Evolutionary conservation across 345 rosid species (phyloP).

Genomic region (Mangifera indica): DNA sequence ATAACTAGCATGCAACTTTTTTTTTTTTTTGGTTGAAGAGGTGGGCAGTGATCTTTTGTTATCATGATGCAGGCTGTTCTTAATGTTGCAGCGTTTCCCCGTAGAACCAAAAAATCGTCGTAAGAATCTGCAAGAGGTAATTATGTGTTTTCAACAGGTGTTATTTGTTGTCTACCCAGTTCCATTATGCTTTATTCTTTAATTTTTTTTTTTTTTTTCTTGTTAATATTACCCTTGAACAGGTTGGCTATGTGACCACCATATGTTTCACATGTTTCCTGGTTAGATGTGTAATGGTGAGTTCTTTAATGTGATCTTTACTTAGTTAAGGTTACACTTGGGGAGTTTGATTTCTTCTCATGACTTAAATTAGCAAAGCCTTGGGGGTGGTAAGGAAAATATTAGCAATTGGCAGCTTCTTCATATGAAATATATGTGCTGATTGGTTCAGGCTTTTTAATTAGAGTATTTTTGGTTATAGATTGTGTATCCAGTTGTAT

Average conservation of each 20-base stretch:
- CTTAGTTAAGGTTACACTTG: background rate
- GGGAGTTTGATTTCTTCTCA: background rate
- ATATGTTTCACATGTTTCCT: conserved; percentile 92
- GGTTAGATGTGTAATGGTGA: conserved; percentile 85
- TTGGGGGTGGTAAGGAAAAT: background rate
- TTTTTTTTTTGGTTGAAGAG: background rate
- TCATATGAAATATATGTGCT: background rate
- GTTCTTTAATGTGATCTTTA: conserved; percentile 15
- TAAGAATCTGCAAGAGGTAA: conserved; percentile 91
- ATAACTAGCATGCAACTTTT: background rate
- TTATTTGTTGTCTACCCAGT: background rate
- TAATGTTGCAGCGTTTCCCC: conserved; percentile 94
- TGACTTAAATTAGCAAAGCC: background rate
- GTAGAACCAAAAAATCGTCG: conserved; percentile 91
- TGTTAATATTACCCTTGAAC: conserved; percentile 19
- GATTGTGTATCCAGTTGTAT: no score
- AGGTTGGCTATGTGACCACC: conserved; percentile 96
- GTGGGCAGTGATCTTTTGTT: background rate
- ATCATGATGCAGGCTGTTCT: conserved; percentile 66
- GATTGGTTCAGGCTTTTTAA: conserved; percentile 5
- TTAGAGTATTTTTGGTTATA: background rate
- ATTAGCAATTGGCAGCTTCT: background rate
- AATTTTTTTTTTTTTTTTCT: no score
- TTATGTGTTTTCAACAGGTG: conserved; percentile 4
- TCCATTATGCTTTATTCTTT: background rate